phyloP scores from a whole-genome alignment of 2,329 filamentous ascomycete genomes.

The Xylogone sp. region DNA sequence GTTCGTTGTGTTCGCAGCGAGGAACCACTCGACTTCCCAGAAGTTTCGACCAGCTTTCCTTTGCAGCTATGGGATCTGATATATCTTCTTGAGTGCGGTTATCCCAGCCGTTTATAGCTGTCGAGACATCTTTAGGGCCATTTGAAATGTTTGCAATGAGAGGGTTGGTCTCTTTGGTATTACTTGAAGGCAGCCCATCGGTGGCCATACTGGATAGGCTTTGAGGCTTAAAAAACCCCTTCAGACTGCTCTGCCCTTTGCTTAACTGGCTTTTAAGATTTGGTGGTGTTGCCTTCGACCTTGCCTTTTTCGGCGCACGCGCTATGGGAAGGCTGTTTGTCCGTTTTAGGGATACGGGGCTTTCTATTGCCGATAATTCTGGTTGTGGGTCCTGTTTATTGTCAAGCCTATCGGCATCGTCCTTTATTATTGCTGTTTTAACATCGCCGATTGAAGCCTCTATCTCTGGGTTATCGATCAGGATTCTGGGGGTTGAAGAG shows the following conservation, averaged over 20 bases:
- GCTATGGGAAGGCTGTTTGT: neutral
- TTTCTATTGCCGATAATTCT: neutral
- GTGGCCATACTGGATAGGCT: constrained; percentile 12
- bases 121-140: neutral
- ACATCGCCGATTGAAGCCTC: neutral
- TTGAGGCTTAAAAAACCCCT: constrained; percentile 75
- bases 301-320: constrained; percentile 45
- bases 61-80: constrained; percentile 67
- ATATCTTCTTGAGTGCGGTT: constrained; percentile 29
- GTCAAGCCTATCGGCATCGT: neutral
- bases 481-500: constrained; percentile 6
- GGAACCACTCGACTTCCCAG: constrained; percentile 73
- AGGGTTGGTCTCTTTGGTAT: too few relatives aligned
- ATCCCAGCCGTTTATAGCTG: constrained; percentile 7
- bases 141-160: too few relatives aligned
- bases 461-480: neutral
- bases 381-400: neutral
- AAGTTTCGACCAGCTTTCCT: constrained; percentile 82
- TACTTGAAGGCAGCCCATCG: too few relatives aligned
- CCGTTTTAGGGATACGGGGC: neutral
- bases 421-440: neutral
- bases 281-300: constrained; percentile 30
- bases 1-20: constrained; percentile 82
- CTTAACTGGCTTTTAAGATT: constrained; percentile 44
- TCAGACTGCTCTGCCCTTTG: constrained; percentile 43